Percentiles rank a stretch among this genome's conserved stretches.
phyloP scores from a whole-genome alignment of 768 basidiomycete genomes.

The Cystofilobasidium bisporidii region DNA sequence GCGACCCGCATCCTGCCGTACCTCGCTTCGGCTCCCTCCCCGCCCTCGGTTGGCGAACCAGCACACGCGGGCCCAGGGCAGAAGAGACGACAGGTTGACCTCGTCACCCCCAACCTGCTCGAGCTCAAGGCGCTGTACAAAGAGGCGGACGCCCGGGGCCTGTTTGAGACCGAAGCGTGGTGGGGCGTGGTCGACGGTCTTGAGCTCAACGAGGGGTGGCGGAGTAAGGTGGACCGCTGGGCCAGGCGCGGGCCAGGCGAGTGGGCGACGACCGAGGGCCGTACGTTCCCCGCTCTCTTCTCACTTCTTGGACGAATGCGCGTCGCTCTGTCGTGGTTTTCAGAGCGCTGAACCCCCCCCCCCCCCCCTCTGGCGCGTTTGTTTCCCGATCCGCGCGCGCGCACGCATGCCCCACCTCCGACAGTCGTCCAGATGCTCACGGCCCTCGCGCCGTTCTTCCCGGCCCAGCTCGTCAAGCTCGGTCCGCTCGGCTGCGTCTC shows the following conservation, averaged over 20 bases:
- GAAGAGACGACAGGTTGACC: too few species aligned
- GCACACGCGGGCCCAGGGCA: too few species aligned
- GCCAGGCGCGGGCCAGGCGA: slow-evolving; percentile 44
- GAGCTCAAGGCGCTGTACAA: slow-evolving; percentile 53
- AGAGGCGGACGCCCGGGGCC: slow-evolving; percentile 34
- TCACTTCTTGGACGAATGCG: neutral
- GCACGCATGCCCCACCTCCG: neutral
- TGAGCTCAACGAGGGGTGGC: slow-evolving; percentile 56
- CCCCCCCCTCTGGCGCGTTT: neutral
- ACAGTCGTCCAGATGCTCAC: slow-evolving; percentile 64
- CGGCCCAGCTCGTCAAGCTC: slow-evolving; percentile 74
- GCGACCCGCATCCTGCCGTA: slow-evolving; percentile 61
- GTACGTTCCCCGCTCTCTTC: neutral
- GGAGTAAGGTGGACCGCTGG: slow-evolving; percentile 49
- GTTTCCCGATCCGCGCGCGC: neutral
- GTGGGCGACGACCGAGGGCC: slow-evolving; percentile 53
- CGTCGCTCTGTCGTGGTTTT: too few species aligned
- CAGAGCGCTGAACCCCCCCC: too few species aligned
- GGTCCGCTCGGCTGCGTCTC: slow-evolving; percentile 48
- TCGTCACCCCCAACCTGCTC: slow-evolving; percentile 71
- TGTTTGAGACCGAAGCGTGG: slow-evolving; percentile 52
- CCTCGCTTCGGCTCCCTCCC: too few species aligned
- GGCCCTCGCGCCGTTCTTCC: slow-evolving; percentile 72
- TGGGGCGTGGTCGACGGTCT: slow-evolving; percentile 60
- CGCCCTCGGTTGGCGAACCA: too few species aligned